Base-by-base conservation (phyloP, 352 stramenopile genomes). In the Pythium monospermum region DNA sequence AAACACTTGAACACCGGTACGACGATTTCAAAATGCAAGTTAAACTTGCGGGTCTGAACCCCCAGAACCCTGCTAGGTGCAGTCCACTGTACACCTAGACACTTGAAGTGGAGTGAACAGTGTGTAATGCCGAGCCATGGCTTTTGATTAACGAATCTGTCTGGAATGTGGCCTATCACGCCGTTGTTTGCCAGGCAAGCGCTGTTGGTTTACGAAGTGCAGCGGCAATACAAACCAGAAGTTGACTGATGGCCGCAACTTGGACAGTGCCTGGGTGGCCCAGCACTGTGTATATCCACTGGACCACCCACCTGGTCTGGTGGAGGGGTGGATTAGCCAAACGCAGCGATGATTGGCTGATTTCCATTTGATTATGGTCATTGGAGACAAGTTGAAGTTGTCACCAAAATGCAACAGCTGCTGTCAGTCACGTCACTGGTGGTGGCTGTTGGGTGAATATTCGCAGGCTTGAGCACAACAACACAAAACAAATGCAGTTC, bases 341-440 rank as follows among this genome's bases (percentile, higher is more conserved):
- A 23, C 36, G 36, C 15, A 42, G 7, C 19, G 36, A 8, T 42
- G 36, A 42, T 42, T 42, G 36, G 36, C 19, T n/a, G 19, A 23
- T 21, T 21, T 21, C 8, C 19, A 23, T 11, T 10, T 18, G 36
- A 42, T 42, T 42, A 8, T n/a, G 36, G 8, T n/a, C n/a, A n/a
- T n/a, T n/a, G n/a, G n/a, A n/a, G n/a, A n/a, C 7, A 42, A 42
- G 15, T 42, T 42, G 36, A 42, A 42, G 36, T 23, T 18, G 36
- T 8, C 19, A 10, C 36, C 8, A n/a, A 23, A 6, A 23, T 18
- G 36, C 36, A 35, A n/a, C n/a, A n/a, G n/a, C n/a, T n/a, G n/a
- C n/a, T n/a, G n/a, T n/a, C n/a, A n/a, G n/a, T n/a, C n/a, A n/a
- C n/a, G n/a, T n/a, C n/a, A n/a, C n/a, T n/a, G n/a, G n/a, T n/a